Conservation (phyloP, 805 yeast species). For the Brettanomyces sp. region DNA sequence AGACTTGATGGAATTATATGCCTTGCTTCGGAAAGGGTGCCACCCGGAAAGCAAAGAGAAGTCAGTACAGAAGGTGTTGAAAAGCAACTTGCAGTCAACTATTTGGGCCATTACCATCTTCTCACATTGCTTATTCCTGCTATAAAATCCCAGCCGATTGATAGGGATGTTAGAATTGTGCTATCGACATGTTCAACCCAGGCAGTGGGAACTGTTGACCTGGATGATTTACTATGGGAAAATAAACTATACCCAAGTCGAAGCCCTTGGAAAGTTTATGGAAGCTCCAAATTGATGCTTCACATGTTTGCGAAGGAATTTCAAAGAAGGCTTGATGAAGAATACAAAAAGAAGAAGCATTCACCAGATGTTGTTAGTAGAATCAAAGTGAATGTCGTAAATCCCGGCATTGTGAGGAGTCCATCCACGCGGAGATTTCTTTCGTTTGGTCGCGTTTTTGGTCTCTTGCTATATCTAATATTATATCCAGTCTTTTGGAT, state of each 20-base stretch:
- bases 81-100: constrained; percentile 74
- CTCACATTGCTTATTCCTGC: constrained; percentile 76
- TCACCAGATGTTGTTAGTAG: constrained; percentile 44
- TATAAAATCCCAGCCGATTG: constrained; percentile 83
- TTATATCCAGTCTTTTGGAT: constrained; percentile 80
- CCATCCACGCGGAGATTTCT: constrained; percentile 73
- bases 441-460: constrained; percentile 63
- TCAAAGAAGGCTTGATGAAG: constrained; percentile 53
- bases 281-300: constrained; percentile 71
- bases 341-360: constrained; percentile 62
- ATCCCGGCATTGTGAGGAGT: constrained; percentile 89
- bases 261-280: constrained; percentile 69
- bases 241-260: constrained; percentile 44
- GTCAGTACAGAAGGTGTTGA: constrained; percentile 79
- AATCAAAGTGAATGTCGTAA: constrained; percentile 55
- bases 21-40: constrained; percentile 77
- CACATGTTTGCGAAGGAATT: constrained; percentile 69
- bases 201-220: constrained; percentile 57
- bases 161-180: constrained; percentile 81
- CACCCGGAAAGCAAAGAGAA: constrained; percentile 56
- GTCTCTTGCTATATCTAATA: constrained; percentile 52
- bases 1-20: constrained; percentile 84
- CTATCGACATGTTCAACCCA: constrained; percentile 75
- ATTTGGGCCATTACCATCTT: constrained; percentile 71
- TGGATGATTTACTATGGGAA: constrained; percentile 57